Percentiles rank a stretch among this genome's conserved stretches.
Evolutionary conservation across 83 land plant genomes (phyloP).

Genomic region (Isoetes engelmannii): DNA sequence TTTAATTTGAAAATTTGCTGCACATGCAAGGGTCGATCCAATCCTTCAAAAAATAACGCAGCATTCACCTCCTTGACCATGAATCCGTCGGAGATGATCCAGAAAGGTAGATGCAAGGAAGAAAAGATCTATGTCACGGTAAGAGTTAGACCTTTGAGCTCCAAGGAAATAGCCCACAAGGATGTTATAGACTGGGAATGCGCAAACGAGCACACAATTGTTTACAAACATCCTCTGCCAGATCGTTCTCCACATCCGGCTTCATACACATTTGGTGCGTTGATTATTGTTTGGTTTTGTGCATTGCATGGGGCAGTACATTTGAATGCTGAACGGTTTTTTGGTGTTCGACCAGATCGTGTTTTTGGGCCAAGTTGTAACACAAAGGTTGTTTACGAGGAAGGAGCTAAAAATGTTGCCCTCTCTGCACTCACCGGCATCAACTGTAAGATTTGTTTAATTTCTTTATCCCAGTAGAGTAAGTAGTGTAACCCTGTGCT

Average conservation of each 20-base stretch:
- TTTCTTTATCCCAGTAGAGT: not conserved
- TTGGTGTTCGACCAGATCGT: constrained; percentile 44
- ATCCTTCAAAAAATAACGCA: too few species aligned
- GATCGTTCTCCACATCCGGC: constrained; percentile 52
- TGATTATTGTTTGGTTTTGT: too few species aligned
- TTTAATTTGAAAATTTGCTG: too few species aligned
- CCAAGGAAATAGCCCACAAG: constrained; percentile 45
- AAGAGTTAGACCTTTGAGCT: constrained; percentile 67
- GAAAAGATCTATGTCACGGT: constrained; percentile 93
- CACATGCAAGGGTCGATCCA: too few species aligned
- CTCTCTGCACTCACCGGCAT: constrained; percentile 81
- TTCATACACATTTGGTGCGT: constrained; percentile 65
- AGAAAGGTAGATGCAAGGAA: not conserved
- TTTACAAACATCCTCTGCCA: constrained; percentile 45
- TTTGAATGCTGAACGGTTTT: too few species aligned
- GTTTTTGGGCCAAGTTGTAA: constrained; percentile 72
- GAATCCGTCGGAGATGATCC: too few species aligned
- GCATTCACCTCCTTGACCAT: too few species aligned
- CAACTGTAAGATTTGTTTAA: constrained; percentile 52
- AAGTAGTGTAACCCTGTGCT: not conserved
- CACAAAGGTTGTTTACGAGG: constrained; percentile 75
- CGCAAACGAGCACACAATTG: constrained; percentile 50
- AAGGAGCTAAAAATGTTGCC: constrained; percentile 89
- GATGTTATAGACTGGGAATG: constrained; percentile 84
- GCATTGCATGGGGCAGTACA: too few species aligned